Percentiles rank a stretch among this genome's conserved stretches.
Evolutionary conservation across 2,329 filamentous ascomycete species (phyloP).

Genomic region (Aspergillus floridensis): DNA sequence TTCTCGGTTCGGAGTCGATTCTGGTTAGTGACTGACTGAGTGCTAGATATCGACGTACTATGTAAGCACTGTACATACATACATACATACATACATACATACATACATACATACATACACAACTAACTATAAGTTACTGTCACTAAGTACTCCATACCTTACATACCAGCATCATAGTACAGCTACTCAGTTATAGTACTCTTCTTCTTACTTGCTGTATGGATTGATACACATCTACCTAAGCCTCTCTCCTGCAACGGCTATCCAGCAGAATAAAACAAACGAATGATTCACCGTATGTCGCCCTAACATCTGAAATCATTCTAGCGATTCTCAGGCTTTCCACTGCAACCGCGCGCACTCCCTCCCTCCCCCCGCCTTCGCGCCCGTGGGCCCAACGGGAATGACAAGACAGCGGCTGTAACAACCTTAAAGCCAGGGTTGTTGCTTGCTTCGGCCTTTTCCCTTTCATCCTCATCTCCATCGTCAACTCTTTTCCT

Average conservation of each 20-base stretch:
- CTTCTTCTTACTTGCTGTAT: too few relatives aligned
- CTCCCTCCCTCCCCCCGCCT: conserved; percentile 16
- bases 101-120: too few relatives aligned
- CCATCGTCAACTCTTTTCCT: neutral
- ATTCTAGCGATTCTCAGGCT: neutral
- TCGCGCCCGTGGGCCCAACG: conserved; percentile 25
- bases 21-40: too few relatives aligned
- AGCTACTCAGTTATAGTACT: too few relatives aligned
- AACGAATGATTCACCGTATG: neutral
- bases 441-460: conserved; percentile 1
- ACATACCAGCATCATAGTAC: too few relatives aligned
- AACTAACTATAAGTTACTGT: too few relatives aligned
- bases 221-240: too few relatives aligned
- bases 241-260: too few relatives aligned
- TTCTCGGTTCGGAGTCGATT: neutral
- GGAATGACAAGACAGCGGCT: conserved; percentile 22
- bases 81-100: too few relatives aligned
- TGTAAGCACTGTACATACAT: too few relatives aligned
- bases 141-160: too few relatives aligned
- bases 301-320: neutral
- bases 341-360: conserved; percentile 1
- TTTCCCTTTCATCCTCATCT: neutral
- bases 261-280: neutral
- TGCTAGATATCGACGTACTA: too few relatives aligned
- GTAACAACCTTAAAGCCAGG: conserved; percentile 25